Conservation (phyloP, 768 basidiomycete species). For the Rhodosporidiobolus sp. region DNA sequence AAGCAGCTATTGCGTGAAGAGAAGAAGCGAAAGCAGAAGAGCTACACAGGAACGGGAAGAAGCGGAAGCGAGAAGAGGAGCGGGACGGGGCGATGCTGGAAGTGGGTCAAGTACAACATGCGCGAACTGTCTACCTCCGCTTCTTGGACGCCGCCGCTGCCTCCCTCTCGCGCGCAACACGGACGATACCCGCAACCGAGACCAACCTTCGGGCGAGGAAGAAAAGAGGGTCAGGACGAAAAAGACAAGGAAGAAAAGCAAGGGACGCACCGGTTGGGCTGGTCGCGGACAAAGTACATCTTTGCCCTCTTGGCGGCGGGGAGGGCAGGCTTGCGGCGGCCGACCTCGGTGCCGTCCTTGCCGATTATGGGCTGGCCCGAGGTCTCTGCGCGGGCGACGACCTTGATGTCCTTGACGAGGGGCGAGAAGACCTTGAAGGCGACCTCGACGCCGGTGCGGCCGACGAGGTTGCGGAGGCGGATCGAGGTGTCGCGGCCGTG, state of each 20-base stretch:
- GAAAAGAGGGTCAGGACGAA: neutral
- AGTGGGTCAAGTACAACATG: no score
- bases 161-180: slow-evolving; percentile 3
- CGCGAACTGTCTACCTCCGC: neutral
- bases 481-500: slow-evolving; percentile 86
- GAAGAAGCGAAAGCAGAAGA: no score
- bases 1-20: no score
- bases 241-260: neutral
- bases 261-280: slow-evolving; percentile 30
- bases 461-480: slow-evolving; percentile 80
- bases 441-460: slow-evolving; percentile 89
- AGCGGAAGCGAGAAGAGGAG: no score
- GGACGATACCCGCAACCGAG: slow-evolving; percentile 34
- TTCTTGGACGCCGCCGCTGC: neutral
- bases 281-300: slow-evolving; percentile 41
- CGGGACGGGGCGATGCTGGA: no score
- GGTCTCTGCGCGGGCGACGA: slow-evolving; percentile 53
- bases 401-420: slow-evolving; percentile 77
- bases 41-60: no score
- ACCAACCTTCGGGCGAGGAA: slow-evolving; percentile 6
- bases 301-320: slow-evolving; percentile 29
- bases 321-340: slow-evolving; percentile 30
- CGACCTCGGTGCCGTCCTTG: slow-evolving; percentile 27
- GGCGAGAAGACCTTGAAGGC: slow-evolving; percentile 83
- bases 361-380: slow-evolving; percentile 24